Evolutionary conservation across 2,329 filamentous ascomycete species (phyloP), one percentile per base, ranked within the genome.

Genomic region (Tolypocladium amazonense): DNA sequence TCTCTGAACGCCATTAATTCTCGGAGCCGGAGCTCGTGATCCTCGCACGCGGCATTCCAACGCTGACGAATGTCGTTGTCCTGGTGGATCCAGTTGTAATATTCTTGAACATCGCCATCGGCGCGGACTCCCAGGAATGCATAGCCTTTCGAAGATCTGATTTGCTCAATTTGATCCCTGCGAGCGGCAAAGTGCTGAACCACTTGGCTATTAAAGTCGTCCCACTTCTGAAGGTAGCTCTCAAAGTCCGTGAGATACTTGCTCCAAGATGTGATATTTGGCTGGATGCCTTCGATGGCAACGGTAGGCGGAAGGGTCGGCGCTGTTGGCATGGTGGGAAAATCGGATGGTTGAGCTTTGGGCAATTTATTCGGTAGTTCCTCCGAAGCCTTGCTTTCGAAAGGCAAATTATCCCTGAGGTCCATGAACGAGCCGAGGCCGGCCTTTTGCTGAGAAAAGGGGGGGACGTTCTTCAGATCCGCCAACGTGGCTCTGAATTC

Each of bases 11-110:
- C 77, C 71, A 81, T 75, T 67, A 86, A 88, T 64, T 84, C 80
- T 64, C 79, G 76, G 60, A 90, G 74, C 12, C 80, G 79, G 60
- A 77, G 71, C 60, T 82, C 79, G 67, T 92, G 88, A 61, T 79
- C 79, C 52, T 83, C 80, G 62, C 81, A 83, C 9, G 83, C 83
- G 11, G 79, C 70, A 37, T 73, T 73, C 86, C 88, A 90, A 59
- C 81, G 79, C 66, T 77, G 77, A 59, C 85, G 77, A 6, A 89
- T 82, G 56, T 77, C 75, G 63, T 84, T 80, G 67, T 92, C 88
- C 70, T 89, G 83, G 64, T 82, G 80, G 59, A 88, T 72, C 69
- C 82, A 83, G 43, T 74, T 74, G 60, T 84, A 70, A 68, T 91
- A 91, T 59, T 81, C 79, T 20, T 76, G 69, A 30, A 86, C 77